Evolutionary conservation across 164 flowering plant genomes (phyloP).

Genomic region (Brasenia schreberi): DNA sequence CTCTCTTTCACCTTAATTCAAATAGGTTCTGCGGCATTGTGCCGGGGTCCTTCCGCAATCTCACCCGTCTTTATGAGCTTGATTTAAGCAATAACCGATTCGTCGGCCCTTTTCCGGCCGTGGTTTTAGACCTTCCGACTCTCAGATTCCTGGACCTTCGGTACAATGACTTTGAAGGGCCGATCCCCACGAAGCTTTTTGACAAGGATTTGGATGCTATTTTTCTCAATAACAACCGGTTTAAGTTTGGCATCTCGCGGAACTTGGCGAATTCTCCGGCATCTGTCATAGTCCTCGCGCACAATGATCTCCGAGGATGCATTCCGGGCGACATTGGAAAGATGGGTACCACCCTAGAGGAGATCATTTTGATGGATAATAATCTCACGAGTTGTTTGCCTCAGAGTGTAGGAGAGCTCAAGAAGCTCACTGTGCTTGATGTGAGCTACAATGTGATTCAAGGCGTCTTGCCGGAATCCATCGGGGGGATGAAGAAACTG

Average conservation of each 20-base stretch:
- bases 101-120: constrained; percentile 36
- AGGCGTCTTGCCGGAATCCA: constrained; percentile 22
- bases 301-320: constrained; percentile 28
- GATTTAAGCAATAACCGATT: constrained; percentile 42
- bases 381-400: constrained; percentile 29
- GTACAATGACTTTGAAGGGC: constrained; percentile 39
- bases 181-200: constrained; percentile 27
- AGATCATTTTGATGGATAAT: constrained; percentile 23
- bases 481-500: constrained; percentile 11
- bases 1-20: constrained; percentile 19
- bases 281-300: constrained; percentile 27
- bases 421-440: constrained; percentile 24
- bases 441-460: constrained; percentile 12
- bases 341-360: constrained; percentile 28
- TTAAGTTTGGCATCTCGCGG: constrained; percentile 21
- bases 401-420: constrained; percentile 19
- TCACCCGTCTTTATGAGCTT: constrained; percentile 15
- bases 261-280: constrained; percentile 26
- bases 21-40: constrained; percentile 29
- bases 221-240: constrained; percentile 37
- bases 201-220: constrained; percentile 36
- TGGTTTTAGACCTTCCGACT: constrained; percentile 24
- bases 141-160: constrained; percentile 44
- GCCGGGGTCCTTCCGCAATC: constrained; percentile 14
- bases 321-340: constrained; percentile 33